Evolutionary conservation across 371 early-diverging fungal genomes (phyloP), one percentile per base, ranked within the genome.

Genomic region (Saksenaea vasiformis): DNA sequence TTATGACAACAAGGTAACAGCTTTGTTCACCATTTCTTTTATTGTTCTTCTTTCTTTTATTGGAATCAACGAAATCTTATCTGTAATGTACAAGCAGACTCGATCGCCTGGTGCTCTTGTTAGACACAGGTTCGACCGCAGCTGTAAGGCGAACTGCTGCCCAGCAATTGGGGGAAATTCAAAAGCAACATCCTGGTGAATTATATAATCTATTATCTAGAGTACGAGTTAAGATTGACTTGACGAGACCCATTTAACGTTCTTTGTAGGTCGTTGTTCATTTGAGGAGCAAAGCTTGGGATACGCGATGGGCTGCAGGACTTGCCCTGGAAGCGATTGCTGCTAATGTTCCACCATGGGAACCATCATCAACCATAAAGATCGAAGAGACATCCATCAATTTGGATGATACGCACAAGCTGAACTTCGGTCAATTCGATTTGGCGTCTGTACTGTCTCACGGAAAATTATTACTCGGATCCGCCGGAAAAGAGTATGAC

Each of bases 301-400:
- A 95, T 62, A 95, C 98, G 14, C 93, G 98, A n/a, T 85, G 90
- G 59, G 98, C 98, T 19, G 97, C 96, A 3, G 93, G 93, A 1
- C 87, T 89, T 60, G 97, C 98, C 19, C 74, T 98, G 5, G 94
- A 94, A 57, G 93, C 92, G 8, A 96, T 98, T 67, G 94, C 95
- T 34, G 76, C 83, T 37, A 90, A 95, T 69, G 95, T 96, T 5
- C 87, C 92, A 14, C 84, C 81, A 19, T 96, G 96, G 96, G 82
- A 90, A 68, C 92, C 93, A 17, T 58, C 35, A 58, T 56, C 35
- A 51, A 41, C 34, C 41, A 7, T 22, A 61, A 59, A 39, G 55
- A 62, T 38, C 19, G 58, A 56, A 27, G 62, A 58, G 35, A 57
- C 56, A 41, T 39, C 31, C n/a, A 67, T 67, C 22, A 10, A 17